phyloP scores from a whole-genome alignment of 1,139 yeast species.

The Debaryomyces udenii region DNA sequence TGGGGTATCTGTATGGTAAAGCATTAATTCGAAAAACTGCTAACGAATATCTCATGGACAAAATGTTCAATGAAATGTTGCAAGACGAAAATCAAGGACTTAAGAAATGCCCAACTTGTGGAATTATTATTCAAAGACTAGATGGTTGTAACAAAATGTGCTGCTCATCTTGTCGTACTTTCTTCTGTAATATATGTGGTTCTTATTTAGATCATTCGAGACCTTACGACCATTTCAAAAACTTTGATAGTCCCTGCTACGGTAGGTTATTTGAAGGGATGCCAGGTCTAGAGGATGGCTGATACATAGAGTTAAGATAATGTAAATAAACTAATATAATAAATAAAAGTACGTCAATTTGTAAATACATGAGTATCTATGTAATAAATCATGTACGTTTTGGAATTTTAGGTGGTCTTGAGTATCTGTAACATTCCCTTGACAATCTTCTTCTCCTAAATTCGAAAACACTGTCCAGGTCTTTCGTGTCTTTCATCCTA shows the following conservation, averaged over 20 bases:
- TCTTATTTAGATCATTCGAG: conserved; percentile 35
- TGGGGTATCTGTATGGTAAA: conserved; percentile 55
- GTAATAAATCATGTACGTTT: conserved; percentile 2
- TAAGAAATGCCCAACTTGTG: conserved; percentile 59
- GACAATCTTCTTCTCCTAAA: conserved; percentile 60
- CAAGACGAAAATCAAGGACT: conserved; percentile 42
- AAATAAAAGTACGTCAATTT: background rate
- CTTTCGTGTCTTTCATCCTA: conserved; percentile 24
- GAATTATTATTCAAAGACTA: conserved; percentile 54
- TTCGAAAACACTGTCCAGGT: conserved; percentile 30
- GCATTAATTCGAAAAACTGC: conserved; percentile 45
- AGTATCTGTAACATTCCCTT: conserved; percentile 54
- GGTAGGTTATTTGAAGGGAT: conserved; percentile 60
- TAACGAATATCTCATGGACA: conserved; percentile 51
- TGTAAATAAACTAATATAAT: conserved; percentile 3
- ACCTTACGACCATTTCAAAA: conserved; percentile 60
- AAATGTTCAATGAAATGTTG: conserved; percentile 49
- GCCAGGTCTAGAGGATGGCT: conserved; percentile 33
- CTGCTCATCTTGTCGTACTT: conserved; percentile 52
- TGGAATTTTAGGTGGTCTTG: conserved; percentile 42
- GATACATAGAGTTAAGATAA: background rate
- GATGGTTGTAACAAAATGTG: conserved; percentile 75
- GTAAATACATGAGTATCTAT: background rate
- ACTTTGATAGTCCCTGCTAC: conserved; percentile 47
- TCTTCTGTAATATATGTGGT: conserved; percentile 65